Base-by-base conservation (phyloP, 441 rosid genomes). In the Syzygium malaccense region DNA sequence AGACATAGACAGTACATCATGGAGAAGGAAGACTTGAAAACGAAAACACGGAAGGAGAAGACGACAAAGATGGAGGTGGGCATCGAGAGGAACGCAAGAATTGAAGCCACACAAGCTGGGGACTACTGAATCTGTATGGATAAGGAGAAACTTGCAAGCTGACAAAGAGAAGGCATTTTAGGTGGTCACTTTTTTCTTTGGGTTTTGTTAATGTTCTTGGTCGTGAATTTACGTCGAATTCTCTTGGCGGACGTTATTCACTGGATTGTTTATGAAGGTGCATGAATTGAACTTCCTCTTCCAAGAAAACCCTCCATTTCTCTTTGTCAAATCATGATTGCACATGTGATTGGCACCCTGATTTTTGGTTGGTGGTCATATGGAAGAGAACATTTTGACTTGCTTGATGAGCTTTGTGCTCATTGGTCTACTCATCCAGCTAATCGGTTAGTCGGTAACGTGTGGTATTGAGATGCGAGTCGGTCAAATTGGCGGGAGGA, bases 81-180 rank as follows among this genome's bases (percentile, higher is more conserved):
- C 15, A 32, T 28, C 19, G 15, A 30, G 89, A 55, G 88, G 80
- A 66, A 30, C 11, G 54, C 79, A 87, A 88, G 79, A 86, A 90
- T 75, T 88, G 92, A 90, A 91, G 92, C 94, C 94, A 89, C 93
- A 88, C 84, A 87, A 86, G 84, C 54, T 37, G 32, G 88, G 66
- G 88, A 20, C 87, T 28, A 86, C 85, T 17, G 64, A 45, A 28
- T 55, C 14, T 57, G 26, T 20, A 32, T 33, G 17, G 87, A 62
- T 49, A 68, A 86, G 92, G 93, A 91, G 89, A 90, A 91, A 92
- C 83, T 28, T 6, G 86, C 85, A 88, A 89, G 89, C 90, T 57
- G 86, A 87, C 88, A 91, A 88, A 84, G 75, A 85, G 26, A 89
- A 64, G 13, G n/a, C 83, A 37, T 71, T 37, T 37, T 71, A 71